Evolutionary conservation across 2,329 filamentous ascomycete genomes (phyloP).

Genomic region (Falciphora oryzae): DNA sequence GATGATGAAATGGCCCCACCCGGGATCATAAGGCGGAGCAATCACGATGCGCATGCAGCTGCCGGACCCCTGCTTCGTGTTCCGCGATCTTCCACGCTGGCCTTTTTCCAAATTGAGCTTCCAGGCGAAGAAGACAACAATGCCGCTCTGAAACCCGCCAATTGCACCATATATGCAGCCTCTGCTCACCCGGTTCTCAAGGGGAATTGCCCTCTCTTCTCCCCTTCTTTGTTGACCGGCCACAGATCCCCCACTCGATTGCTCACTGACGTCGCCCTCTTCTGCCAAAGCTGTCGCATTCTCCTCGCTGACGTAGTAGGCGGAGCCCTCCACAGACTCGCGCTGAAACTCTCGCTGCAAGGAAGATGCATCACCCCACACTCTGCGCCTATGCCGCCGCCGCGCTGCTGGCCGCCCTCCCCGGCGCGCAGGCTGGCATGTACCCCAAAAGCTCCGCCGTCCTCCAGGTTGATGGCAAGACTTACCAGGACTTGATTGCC

Average conservation of each 20-base stretch:
- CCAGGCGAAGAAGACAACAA: slow-evolving; percentile 20
- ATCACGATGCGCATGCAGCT: background rate
- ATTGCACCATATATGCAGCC: slow-evolving; percentile 9
- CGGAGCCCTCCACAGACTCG: background rate
- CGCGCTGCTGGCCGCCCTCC: slow-evolving; percentile 60
- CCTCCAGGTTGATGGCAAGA: slow-evolving; percentile 71
- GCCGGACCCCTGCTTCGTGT: slow-evolving; percentile 3
- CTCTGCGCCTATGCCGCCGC: slow-evolving; percentile 51
- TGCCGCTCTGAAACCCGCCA: slow-evolving; percentile 12
- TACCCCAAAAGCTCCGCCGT: slow-evolving; percentile 87
- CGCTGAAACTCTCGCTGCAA: background rate
- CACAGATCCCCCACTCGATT: background rate
- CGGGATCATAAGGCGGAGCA: background rate
- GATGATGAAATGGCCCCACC: slow-evolving; percentile 5
- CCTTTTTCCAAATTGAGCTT: slow-evolving; percentile 30
- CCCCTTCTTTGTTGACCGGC: background rate
- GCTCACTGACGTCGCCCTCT: too few relatives aligned
- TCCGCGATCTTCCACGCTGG: slow-evolving; percentile 34
- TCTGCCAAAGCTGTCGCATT: background rate
- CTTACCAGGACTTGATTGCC: slow-evolving; percentile 75
- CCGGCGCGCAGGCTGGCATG: slow-evolving; percentile 62
- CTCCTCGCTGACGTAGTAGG: background rate
- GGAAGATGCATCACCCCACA: slow-evolving; percentile 47
- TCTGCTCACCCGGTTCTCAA: background rate
- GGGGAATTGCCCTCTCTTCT: background rate